These are phyloP conservation scores for Nitzschia putrida DNA, from an alignment of 108 stramenopile genomes.

Conservation along the genomic window DNA sequence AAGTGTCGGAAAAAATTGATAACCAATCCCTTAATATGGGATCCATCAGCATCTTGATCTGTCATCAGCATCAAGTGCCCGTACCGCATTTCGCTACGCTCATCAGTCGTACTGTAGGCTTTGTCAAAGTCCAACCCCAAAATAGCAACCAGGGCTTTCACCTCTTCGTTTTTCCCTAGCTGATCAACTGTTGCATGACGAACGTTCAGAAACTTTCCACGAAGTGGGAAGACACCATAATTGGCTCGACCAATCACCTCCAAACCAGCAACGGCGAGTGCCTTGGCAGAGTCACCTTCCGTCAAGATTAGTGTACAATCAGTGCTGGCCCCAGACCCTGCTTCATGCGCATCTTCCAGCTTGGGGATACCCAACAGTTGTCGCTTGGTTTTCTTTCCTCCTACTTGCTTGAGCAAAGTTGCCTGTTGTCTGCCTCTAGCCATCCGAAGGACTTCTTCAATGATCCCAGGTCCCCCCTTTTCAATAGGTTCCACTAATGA, in stretches of 20 bases:
- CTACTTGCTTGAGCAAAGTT: constrained; percentile 64
- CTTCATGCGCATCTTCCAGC: constrained; percentile 93
- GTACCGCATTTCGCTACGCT: constrained; percentile 77
- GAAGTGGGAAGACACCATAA: constrained; percentile 97
- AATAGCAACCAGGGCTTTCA: constrained; percentile 79
- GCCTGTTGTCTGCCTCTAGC: constrained; percentile 69
- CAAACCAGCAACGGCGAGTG: constrained; percentile 94
- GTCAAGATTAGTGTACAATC: constrained; percentile 95
- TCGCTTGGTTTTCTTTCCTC: constrained; percentile 60
- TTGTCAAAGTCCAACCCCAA: constrained; percentile 87
- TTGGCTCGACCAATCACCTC: constrained; percentile 93
- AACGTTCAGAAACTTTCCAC: constrained; percentile 98
- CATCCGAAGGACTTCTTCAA: constrained; percentile 64
- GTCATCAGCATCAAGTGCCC: constrained; percentile 93
- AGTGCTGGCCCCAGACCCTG: constrained; percentile 61
- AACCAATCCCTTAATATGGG: constrained; percentile 93
- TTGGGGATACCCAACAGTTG: constrained; percentile 82
- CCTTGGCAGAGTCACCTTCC: constrained; percentile 99
- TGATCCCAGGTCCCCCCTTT: constrained; percentile 71
- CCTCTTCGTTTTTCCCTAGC: constrained; percentile 93
- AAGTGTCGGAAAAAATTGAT: constrained; percentile 91
- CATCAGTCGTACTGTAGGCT: constrained; percentile 71
- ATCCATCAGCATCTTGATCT: constrained; percentile 89
- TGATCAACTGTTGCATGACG: constrained; percentile 84
- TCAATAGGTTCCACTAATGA: constrained; percentile 49